Evolutionary conservation across 495 filamentous ascomycete species (phyloP), one percentile per base, ranked within the genome.

Genomic region (Amniculicola lignicola): DNA sequence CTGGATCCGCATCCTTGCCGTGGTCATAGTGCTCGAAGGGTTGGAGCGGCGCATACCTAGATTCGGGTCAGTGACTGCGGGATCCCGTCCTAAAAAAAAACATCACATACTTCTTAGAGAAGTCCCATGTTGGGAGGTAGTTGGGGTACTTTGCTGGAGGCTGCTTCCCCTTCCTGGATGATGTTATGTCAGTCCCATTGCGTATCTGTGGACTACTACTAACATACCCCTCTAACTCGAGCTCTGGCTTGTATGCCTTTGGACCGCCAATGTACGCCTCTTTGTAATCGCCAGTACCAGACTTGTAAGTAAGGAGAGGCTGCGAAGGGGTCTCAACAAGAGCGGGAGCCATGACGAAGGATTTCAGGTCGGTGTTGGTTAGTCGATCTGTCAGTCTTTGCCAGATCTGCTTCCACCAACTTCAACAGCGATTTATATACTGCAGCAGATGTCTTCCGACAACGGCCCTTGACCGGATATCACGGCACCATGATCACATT

Each of bases 91-190:
- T 31, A 14, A 21, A 10, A 21, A 24, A 28, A 14, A 16, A 38
- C 15, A 36, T 50, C 61, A 76, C 64, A 76, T 68, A 61, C 76
- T 82, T 78, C 50, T 75, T 64, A 35, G 72, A 69, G 23, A 64
- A 67, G 59, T 87, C 78, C 86, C 86, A 91, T 2, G 82, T 84
- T 7, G 87, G 86, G 10, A 92, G 78, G 67, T 92, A 92, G 64
- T 90, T 75, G 0, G 82, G 83, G 64, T 86, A 90, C 11, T 73
- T 69, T 0, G 77, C 84, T 70, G 74, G 70, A 18, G 70, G 64
- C 50, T 74, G 70, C 59, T 70, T 75, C 9, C 23, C 64, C 7
- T 59, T 62, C n/a, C n/a, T n/a, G n/a, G n/a, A n/a, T n/a, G n/a
- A n/a, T n/a, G n/a, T n/a, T n/a, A n/a, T n/a, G n/a, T n/a, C n/a